Evolutionary conservation across 2,329 filamentous ascomycete species (phyloP), one percentile per base, ranked within the genome.

Genomic region (Fusarium irregulare): DNA sequence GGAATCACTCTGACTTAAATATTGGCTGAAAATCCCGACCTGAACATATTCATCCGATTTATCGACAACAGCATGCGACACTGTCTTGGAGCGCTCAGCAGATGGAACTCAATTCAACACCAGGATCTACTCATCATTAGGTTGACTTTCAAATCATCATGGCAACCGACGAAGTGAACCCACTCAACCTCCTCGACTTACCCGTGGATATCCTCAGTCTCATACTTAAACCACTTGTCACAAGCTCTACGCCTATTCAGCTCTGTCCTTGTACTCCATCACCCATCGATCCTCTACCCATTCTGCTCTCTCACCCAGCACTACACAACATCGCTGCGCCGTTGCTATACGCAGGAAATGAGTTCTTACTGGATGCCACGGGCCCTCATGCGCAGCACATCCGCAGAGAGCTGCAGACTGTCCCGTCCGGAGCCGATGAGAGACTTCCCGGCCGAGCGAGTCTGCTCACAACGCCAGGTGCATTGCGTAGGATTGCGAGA

Each of bases 291-390:
- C 73, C 75, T 5, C 57, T 79, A 18, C 58, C 76, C 10, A 65
- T 80, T 13, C 73, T 80, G 27, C 78, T 80, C 51, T 70, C 70
- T 23, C 78, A 80, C 42, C 77, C 78, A 11, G 70, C 76, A 12
- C 56, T 80, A n/a, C 68, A 79, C 68, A 72, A 71, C 41, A 72
- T 80, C 44, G 76, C 76, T n/a, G 68, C 72, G 9, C 77, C 77
- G 49, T 66, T 80, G 12, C 68, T 80, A 23, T 80, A 79, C 67
- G 68, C 71, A n/a, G 65, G 64, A 28, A 80, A 80, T 53, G 59
- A 68, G 20, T 80, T 80, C 27, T 56, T 74, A 27, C 68, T 80
- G 40, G 76, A 80, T 10, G 64, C 74, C 13, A 74, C 75, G 14
- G 70, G 75, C 0, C 34, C 64, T 18, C 77, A 80, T 54, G 71